Base-by-base conservation (phyloP, 305 asterid genomes). In the Solanum hybrid region DNA sequence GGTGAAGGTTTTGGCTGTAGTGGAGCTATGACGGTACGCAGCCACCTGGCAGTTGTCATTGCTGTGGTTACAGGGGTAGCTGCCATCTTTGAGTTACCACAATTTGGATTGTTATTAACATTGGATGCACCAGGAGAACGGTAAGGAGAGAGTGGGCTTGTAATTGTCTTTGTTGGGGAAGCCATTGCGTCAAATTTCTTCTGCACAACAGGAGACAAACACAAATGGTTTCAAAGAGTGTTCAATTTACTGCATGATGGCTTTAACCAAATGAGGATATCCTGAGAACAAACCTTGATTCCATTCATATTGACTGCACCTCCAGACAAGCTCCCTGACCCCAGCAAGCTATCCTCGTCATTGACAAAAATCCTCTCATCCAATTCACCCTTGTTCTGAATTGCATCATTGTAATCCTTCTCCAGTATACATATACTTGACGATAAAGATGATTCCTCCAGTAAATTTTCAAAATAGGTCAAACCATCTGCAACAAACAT, bases 21-120 rank as follows among this genome's bases (percentile, higher is more conserved):
- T 76, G 98, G 99, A 92, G 97, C 95, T 88, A 98, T 92, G 93
- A 98, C 94, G n/a, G 98, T 93, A 36, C 99, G 91, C 86, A 98
- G 93, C 99, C 99, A 98, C 94, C 94, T 95, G 77, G 98, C 99
- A 77, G 99, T 98, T 56, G 98, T 97, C 99, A 98, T 97, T 40
- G 99, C 98, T 31, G 98, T 98, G 96, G 98, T 97, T 71, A 97
- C 99, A 51, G 99, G 99, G 89, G 98, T 96, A 87, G 99, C 97
- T 27, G 93, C 92, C 89, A 93, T 90, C 93, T 93, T 95, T 89
- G 93, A 91, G 92, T 91, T 90, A 89, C 95, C 94, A 92, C 93
- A 91, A 88, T 86, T 78, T 77, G 93, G 86, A 60, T 91, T 87
- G 87, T 91, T 94, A 86, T 89, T 93, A 60, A 90, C 86, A 92